Base-by-base conservation (phyloP, 495 filamentous ascomycete genomes). In the Mycothermus thermophilus region DNA sequence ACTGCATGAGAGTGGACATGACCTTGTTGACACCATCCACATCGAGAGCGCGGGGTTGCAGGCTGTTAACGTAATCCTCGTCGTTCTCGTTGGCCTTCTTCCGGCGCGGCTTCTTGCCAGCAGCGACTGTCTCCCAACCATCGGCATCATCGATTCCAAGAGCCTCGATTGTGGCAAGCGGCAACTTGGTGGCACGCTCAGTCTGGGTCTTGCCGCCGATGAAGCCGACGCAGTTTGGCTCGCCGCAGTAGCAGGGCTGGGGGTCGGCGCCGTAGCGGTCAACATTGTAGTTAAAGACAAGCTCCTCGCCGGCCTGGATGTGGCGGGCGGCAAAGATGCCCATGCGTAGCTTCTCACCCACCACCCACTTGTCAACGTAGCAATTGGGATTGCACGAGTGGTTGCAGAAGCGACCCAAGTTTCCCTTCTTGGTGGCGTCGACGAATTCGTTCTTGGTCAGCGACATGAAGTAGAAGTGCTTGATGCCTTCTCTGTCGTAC, bases 201-300 rank as follows among this genome's bases (percentile, higher is more conserved):
- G 92, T 99, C 62, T 99, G 90, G 4, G 90, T 96, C 59, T 88
- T 90, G 37, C 90, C 90, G 40, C 90, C 90, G 41, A 99, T 95
- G 58, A 84, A 95, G 27, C 90, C 90, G 10, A 83, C 80, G 59
- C 90, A 99, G 53, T 95, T 96, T 5, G 79, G 66, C 57, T 99
- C 90, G 37, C 76, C 86, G 58, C 90, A 99, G 53, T 95, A 96
- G 58, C 90, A 99, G 8, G 80, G 83, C 57, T 95, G 87, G 32
- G 90, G 87, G 47, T 96, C 84, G 21, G 90, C 87, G 38, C 90
- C 90, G 49, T 99, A 99, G 39, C 90, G 77, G 54, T 99, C 90
- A 35, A 99, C 90, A 44, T 99, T 99, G 70, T 99, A 99, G 64
- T 99, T 94, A 67, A 99, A 99, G n/a, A 93, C 86, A 21, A 99